Conservation (phyloP, 129 eudicot species). For the sunflower (Helianthus annuus) region DNA sequence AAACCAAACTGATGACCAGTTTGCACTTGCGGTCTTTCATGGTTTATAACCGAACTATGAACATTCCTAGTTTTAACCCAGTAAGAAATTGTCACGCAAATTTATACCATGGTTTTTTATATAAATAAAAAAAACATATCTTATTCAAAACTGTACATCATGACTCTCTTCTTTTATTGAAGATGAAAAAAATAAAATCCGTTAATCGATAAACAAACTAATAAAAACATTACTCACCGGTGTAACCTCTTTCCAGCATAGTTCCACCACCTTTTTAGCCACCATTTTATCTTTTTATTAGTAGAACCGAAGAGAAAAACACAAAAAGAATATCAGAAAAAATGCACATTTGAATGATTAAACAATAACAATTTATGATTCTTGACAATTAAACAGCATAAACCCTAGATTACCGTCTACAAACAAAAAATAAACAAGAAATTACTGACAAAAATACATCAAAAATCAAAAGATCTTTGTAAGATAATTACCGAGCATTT, state of each 20-base stretch:
- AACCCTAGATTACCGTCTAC: too few relatives aligned
- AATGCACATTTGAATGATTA: background rate
- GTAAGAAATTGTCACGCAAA: too few relatives aligned
- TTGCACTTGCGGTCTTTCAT: too few relatives aligned
- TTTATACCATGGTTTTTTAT: too few relatives aligned
- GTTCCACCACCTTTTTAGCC: background rate
- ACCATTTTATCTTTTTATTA: background rate
- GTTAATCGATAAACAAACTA: background rate
- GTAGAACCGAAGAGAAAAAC: background rate
- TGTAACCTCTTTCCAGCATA: background rate
- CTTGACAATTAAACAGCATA: background rate
- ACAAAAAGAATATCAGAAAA: background rate
- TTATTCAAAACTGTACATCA: slow-evolving; percentile 4
- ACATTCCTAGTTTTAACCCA: too few relatives aligned
- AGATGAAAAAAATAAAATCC: too few relatives aligned
- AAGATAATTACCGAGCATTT: too few relatives aligned
- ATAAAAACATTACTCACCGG: slow-evolving; percentile 14
- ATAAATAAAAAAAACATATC: background rate
- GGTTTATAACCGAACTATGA: too few relatives aligned
- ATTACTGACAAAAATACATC: too few relatives aligned
- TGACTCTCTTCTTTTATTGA: background rate
- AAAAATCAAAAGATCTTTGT: too few relatives aligned
- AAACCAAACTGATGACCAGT: too few relatives aligned
- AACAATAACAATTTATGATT: background rate
- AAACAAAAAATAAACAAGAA: too few relatives aligned